These are phyloP conservation scores for Tylopilus intermedius DNA, from an alignment of 768 basidiomycete genomes.

Conservation along the genomic window DNA sequence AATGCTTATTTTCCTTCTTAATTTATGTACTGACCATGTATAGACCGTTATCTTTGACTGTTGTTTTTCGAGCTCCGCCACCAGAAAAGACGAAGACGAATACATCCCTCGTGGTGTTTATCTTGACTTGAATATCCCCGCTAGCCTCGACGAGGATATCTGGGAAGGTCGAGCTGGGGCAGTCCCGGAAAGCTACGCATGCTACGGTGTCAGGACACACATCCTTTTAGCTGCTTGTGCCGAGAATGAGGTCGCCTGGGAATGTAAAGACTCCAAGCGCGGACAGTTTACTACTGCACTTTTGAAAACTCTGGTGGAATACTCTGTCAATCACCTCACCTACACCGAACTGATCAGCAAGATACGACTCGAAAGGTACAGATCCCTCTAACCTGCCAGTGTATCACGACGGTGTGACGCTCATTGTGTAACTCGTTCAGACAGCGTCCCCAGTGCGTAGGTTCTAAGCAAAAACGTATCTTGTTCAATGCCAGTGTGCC, in stretches of 20 bases:
- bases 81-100: conserved; percentile 16
- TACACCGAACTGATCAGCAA: conserved; percentile 21
- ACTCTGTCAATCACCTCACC: conserved; percentile 13
- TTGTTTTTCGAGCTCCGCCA: conserved; percentile 39
- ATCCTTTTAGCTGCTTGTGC: conserved; percentile 43
- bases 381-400: neutral
- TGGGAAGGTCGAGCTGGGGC: conserved; percentile 12
- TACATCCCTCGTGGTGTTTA: conserved; percentile 5
- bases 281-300: conserved; percentile 28
- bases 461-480: conserved; percentile 8
- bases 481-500: conserved; percentile 19
- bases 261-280: conserved; percentile 7
- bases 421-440: conserved; percentile 5
- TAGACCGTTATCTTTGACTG: conserved; percentile 47
- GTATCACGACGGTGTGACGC: neutral
- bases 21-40: neutral
- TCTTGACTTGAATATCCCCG: conserved; percentile 2
- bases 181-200: conserved; percentile 12
- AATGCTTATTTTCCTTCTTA: conserved; percentile 5
- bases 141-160: conserved; percentile 26
- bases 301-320: conserved; percentile 9
- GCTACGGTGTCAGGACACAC: conserved; percentile 33
- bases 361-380: conserved; percentile 9
- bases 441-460: conserved; percentile 30
- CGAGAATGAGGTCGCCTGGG: conserved; percentile 30